Percentiles rank a stretch among this genome's conserved stretches.
These are phyloP conservation scores for Blastobotrys robertii DNA, from an alignment of 805 yeast genomes.

Conservation along the genomic window DNA sequence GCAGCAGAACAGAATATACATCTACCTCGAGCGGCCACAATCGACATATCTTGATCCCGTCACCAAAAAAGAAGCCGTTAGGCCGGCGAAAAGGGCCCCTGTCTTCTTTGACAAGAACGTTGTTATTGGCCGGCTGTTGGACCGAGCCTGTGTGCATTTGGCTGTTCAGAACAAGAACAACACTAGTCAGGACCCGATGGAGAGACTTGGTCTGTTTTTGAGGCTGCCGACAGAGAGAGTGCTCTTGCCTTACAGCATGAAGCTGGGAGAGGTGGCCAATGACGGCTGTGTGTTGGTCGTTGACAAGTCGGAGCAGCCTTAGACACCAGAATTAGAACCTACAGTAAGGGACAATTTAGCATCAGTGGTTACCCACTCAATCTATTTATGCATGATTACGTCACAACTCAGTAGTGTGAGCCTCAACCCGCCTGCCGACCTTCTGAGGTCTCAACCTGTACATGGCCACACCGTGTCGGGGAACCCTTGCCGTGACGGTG, in stretches of 20 bases:
- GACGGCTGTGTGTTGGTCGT: slow-evolving; percentile 10
- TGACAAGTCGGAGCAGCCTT: too few species aligned
- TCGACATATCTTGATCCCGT: slow-evolving; percentile 14
- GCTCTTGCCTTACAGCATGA: slow-evolving; percentile 8
- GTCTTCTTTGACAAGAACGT: slow-evolving; percentile 17
- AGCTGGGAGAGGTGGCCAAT: slow-evolving; percentile 8
- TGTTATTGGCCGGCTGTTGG: slow-evolving; percentile 21
- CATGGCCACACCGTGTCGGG: slow-evolving; percentile 13
- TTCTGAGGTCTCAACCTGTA: slow-evolving; percentile 3
- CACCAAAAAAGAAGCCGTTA: slow-evolving; percentile 8
- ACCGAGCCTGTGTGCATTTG: slow-evolving; percentile 17
- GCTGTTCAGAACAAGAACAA: slow-evolving; percentile 15
- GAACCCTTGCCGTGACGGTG: slow-evolving; percentile 6
- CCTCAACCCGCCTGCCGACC: not conserved
- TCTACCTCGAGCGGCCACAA: slow-evolving; percentile 21
- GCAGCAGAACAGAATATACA: slow-evolving; percentile 26
- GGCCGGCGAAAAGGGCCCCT: slow-evolving; percentile 19
- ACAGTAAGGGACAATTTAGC: too few species aligned
- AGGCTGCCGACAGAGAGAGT: slow-evolving; percentile 1
- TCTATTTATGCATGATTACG: not conserved
- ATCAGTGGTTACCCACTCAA: not conserved
- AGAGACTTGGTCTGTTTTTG: slow-evolving; percentile 9
- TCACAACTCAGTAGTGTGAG: not conserved
- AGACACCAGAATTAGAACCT: too few species aligned
- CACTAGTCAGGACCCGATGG: not conserved